Conservation (phyloP, 352 stramenopile species). For the Globisporangium lucens region DNA sequence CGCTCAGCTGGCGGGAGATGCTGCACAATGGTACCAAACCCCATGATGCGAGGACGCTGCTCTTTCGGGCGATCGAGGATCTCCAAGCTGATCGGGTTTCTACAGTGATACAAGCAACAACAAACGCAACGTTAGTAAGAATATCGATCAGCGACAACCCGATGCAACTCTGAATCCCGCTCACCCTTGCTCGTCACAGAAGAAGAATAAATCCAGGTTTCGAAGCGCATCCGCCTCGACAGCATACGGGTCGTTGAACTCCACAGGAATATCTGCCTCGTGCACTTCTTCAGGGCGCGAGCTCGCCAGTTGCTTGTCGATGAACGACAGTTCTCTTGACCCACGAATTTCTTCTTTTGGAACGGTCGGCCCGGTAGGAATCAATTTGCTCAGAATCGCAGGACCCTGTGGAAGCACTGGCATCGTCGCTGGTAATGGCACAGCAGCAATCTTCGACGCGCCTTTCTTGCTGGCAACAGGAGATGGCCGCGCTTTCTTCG, state of each 20-base stretch:
- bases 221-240: slow-evolving; percentile 65
- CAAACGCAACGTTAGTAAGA: not conserved
- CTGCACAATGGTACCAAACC: slow-evolving; percentile 76
- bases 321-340: slow-evolving; percentile 50
- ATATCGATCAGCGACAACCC: not conserved
- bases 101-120: slow-evolving; percentile 16
- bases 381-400: slow-evolving; percentile 51
- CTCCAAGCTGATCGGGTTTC: slow-evolving; percentile 73
- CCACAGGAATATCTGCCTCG: slow-evolving; percentile 53
- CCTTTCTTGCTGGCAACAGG: not conserved
- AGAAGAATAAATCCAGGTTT: slow-evolving; percentile 84
- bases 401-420: slow-evolving; percentile 12
- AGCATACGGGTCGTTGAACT: slow-evolving; percentile 70
- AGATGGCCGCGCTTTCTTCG: slow-evolving; percentile 6
- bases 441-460: slow-evolving; percentile 1
- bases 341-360: slow-evolving; percentile 56
- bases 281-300: slow-evolving; percentile 43
- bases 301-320: slow-evolving; percentile 25
- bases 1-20: slow-evolving; percentile 61
- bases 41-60: slow-evolving; percentile 78
- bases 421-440: not conserved
- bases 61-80: slow-evolving; percentile 75
- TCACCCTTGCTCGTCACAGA: slow-evolving; percentile 82
- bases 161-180: slow-evolving; percentile 11
- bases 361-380: slow-evolving; percentile 56